A percentile compares a stretch with the other conserved stretches of the same genome.
phyloP scores from a whole-genome alignment of 345 rosid genomes.

The Orychophragmus violaceus region DNA sequence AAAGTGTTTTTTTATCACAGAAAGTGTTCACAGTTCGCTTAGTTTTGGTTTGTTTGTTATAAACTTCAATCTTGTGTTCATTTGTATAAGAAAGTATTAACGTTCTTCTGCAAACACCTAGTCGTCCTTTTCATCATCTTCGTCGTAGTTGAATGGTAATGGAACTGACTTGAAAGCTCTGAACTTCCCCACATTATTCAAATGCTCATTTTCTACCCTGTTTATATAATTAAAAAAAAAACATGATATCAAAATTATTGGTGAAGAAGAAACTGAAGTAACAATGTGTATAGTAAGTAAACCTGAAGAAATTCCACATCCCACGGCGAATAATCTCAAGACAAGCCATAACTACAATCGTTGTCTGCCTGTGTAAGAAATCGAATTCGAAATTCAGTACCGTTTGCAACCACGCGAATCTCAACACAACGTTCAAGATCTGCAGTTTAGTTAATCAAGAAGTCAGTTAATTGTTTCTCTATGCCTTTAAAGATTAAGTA shows the following conservation, averaged over 20 bases:
- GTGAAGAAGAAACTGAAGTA: too few species aligned
- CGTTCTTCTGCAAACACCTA: not conserved
- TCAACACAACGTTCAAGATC: constrained; percentile 42
- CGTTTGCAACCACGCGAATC: constrained; percentile 57
- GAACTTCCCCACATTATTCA: too few species aligned
- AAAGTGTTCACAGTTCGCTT: too few species aligned
- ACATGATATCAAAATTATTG: too few species aligned
- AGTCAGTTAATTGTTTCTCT: too few species aligned
- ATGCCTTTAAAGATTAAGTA: too few species aligned
- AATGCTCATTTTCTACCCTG: constrained; percentile 85
- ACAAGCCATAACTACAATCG: constrained; percentile 34
- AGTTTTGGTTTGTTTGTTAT: too few species aligned
- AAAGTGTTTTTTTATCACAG: too few species aligned
- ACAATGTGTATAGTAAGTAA: too few species aligned
- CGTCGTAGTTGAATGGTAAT: constrained; percentile 71
- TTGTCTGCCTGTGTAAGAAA: constrained; percentile 27
- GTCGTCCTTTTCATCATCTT: constrained; percentile 4
- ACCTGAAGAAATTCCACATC: constrained; percentile 64
- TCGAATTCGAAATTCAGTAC: constrained; percentile 37
- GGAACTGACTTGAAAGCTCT: too few species aligned
- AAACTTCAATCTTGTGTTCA: too few species aligned
- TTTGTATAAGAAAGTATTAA: not conserved
- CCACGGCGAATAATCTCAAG: constrained; percentile 59
- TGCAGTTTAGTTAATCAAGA: constrained; percentile 11
- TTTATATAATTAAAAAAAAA: not conserved